Base-by-base conservation (phyloP, 495 filamentous ascomycete genomes). In the Podospora conica region DNA sequence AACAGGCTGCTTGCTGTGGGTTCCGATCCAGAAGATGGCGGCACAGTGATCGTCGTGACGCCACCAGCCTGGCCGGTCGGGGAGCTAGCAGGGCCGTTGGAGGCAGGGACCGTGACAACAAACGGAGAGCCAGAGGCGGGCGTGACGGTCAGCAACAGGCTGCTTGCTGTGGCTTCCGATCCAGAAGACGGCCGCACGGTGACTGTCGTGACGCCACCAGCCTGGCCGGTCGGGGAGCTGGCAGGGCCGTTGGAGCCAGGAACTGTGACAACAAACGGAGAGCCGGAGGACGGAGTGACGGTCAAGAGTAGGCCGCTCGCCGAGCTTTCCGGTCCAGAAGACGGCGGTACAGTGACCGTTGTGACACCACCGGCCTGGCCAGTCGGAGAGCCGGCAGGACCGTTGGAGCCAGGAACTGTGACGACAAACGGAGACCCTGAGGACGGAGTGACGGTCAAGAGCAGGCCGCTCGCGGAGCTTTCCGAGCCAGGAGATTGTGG, bases 271-370 rank as follows among this genome's bases (percentile, higher is more conserved):
- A 69, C 64, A 60, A 66, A 21, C 4, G 67, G 60, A n/a, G 65
- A 54, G 4, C 68, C 68, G 12, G 66, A 65, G 20, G 9, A 10
- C 6, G 68, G 68, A 3, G 65, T 69, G n/a, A 69, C 58, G 4
- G 68, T 69, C 11, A 58, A 20, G 28, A 48, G 6, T 0, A 48
- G 6, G 15, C 40, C 40, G 18, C 40, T 48, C 3, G 40, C 18
- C 2, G 40, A n/a, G 29, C 9, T 33, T 18, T 48, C 6, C 18
- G 40, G n/a, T 7, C 1, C 40, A n/a, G 40, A 48, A n/a, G 40
- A 48, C n/a, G 40, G 40, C 40, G 40, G 40, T 2, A 69, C 61
- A 25, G 68, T 64, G 12, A 22, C 10, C 18, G 40, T 53, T 9
- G 23, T 9, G 11, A 22, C 23, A 6, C 29, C 54, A 31, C 60